Conservation (phyloP, 192 early-diverging fungal genomes). For the Linnemannia hyalina region DNA sequence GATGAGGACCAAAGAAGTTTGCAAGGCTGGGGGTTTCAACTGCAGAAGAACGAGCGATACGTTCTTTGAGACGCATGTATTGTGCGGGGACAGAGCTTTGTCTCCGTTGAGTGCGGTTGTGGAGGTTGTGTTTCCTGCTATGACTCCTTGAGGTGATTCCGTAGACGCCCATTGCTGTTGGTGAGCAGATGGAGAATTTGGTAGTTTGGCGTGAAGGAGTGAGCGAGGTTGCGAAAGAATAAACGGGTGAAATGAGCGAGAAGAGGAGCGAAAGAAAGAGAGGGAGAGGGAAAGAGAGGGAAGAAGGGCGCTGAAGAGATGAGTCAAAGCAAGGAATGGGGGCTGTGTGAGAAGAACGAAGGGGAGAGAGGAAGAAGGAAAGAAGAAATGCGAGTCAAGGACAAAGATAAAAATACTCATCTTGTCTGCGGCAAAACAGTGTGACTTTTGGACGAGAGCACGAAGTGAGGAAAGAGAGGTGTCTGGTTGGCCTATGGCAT, state of each 20-base stretch:
- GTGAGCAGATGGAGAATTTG: background rate
- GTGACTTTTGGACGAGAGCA: too few species aligned
- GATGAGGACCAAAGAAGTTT: background rate
- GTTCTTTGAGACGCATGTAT: slow-evolving; percentile 28
- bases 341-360: background rate
- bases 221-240: background rate
- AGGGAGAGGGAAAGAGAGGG: background rate
- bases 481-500: too few species aligned
- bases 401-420: too few species aligned
- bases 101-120: background rate
- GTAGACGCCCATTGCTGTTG: slow-evolving; percentile 11
- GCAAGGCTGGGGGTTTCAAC: background rate
- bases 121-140: background rate
- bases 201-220: background rate
- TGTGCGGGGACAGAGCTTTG: background rate
- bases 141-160: background rate
- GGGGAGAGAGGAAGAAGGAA: background rate
- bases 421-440: too few species aligned
- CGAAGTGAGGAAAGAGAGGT: too few species aligned
- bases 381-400: background rate
- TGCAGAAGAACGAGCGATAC: slow-evolving; percentile 24
- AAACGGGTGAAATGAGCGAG: background rate
- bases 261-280: background rate
- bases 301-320: background rate
- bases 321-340: background rate